Percentiles rank a stretch among this genome's conserved stretches.
These are phyloP conservation scores for Nothopassalora personata DNA, from an alignment of 2,329 filamentous ascomycete species.

Conservation along the genomic window DNA sequence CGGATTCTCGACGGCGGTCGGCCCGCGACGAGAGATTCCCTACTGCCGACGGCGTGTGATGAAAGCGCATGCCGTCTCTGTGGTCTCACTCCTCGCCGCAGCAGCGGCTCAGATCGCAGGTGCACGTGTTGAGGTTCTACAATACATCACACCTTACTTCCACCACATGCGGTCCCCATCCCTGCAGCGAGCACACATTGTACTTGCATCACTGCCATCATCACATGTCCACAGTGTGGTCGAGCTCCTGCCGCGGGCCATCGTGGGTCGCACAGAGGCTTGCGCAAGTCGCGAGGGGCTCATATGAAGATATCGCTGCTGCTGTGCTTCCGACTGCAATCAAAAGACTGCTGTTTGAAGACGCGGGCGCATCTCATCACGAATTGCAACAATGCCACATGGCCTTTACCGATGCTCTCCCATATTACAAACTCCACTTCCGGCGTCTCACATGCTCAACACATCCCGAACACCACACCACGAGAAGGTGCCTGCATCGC, in stretches of 20 bases:
- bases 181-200: neutral
- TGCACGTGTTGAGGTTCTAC: neutral
- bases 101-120: neutral
- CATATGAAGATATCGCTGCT: neutral
- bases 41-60: neutral
- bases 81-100: neutral
- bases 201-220: neutral
- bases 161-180: neutral
- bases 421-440: neutral
- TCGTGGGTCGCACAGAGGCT: neutral
- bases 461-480: slow-evolving; percentile 4
- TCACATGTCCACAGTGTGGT: neutral
- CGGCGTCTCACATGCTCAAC: slow-evolving; percentile 5
- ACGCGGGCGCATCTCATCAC: neutral
- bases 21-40: neutral
- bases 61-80: neutral
- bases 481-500: too few species aligned
- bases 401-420: neutral
- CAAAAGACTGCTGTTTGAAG: slow-evolving; percentile 7
- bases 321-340: slow-evolving; percentile 2
- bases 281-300: neutral
- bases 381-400: neutral
- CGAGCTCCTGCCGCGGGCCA: neutral
- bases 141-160: neutral
- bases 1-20: neutral